Evolutionary conservation across 1,284 basidiomycete genomes (phyloP).

Genomic region (Nidula niveotomentosa): DNA sequence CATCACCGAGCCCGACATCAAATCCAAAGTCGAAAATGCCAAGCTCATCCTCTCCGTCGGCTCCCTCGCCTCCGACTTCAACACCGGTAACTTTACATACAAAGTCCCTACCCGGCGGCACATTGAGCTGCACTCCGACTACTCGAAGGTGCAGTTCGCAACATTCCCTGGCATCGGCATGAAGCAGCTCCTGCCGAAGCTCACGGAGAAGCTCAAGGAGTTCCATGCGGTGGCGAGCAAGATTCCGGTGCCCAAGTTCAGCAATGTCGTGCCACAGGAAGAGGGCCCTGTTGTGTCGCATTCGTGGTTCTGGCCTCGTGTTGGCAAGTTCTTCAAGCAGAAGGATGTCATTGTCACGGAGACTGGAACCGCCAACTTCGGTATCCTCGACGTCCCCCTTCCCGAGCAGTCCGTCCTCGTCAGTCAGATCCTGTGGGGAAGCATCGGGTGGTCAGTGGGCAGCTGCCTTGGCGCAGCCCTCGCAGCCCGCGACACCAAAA

Average conservation of each 20-base stretch:
- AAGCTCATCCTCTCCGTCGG: constrained; percentile 88
- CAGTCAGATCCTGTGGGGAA: constrained; percentile 83
- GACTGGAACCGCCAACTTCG: constrained; percentile 77
- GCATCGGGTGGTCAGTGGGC: constrained; percentile 77
- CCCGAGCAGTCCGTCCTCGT: constrained; percentile 68
- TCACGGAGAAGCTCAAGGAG: constrained; percentile 53
- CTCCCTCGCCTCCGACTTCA: constrained; percentile 85
- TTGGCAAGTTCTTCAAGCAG: constrained; percentile 76
- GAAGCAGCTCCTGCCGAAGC: constrained; percentile 70
- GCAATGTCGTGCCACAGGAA: constrained; percentile 46
- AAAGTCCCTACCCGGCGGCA: constrained; percentile 59
- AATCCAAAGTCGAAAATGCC: constrained; percentile 77
- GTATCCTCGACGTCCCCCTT: constrained; percentile 75
- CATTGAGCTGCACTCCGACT: constrained; percentile 84
- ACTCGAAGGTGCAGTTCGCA: constrained; percentile 69
- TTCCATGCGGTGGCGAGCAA: constrained; percentile 36
- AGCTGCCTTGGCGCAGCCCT: constrained; percentile 68
- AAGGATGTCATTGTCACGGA: constrained; percentile 84
- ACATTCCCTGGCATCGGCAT: constrained; percentile 66
- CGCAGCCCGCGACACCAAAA: constrained; percentile 68
- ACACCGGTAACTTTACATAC: constrained; percentile 84
- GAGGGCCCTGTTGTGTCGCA: constrained; percentile 64
- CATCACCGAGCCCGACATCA: constrained; percentile 71
- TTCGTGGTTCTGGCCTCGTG: constrained; percentile 83
- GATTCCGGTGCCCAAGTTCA: constrained; percentile 50